phyloP scores from a whole-genome alignment of 345 rosid genomes.

The Moricandia arvensis region DNA sequence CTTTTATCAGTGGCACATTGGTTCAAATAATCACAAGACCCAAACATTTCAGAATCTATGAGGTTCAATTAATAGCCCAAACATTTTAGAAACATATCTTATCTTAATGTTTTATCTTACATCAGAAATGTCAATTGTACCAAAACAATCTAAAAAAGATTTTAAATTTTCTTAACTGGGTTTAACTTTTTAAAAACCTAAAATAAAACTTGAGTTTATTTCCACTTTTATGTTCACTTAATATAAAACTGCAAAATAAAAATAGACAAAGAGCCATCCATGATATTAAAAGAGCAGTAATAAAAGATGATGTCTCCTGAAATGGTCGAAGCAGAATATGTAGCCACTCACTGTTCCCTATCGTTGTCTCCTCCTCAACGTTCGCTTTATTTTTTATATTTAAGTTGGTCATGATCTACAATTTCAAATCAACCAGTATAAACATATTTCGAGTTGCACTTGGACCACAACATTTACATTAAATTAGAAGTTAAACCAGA shows the following conservation, averaged over 20 bases:
- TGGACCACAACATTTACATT: conserved; percentile 9
- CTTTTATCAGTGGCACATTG: conserved; percentile 24
- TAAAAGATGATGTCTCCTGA: conserved; percentile 37
- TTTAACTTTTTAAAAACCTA: background rate
- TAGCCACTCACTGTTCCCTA: conserved; percentile 35
- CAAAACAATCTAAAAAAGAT: background rate
- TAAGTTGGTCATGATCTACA: background rate
- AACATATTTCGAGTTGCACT: background rate
- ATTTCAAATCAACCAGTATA: background rate
- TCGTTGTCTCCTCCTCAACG: conserved; percentile 35
- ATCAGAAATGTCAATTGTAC: background rate
- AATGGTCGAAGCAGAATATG: conserved; percentile 34
- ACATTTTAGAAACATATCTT: background rate
- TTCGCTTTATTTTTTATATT: background rate
- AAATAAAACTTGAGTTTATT: background rate
- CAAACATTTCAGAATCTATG: background rate
- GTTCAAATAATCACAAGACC: conserved; percentile 27
- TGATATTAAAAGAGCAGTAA: background rate
- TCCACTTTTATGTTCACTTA: background rate
- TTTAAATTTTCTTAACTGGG: background rate
- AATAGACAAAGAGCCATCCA: conserved; percentile 10
- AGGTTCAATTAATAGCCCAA: background rate
- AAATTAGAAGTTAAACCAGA: background rate
- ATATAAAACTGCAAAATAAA: background rate
- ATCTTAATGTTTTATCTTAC: background rate